phyloP scores from a whole-genome alignment of 495 filamentous ascomycete genomes.

The Amorphotheca resinae region DNA sequence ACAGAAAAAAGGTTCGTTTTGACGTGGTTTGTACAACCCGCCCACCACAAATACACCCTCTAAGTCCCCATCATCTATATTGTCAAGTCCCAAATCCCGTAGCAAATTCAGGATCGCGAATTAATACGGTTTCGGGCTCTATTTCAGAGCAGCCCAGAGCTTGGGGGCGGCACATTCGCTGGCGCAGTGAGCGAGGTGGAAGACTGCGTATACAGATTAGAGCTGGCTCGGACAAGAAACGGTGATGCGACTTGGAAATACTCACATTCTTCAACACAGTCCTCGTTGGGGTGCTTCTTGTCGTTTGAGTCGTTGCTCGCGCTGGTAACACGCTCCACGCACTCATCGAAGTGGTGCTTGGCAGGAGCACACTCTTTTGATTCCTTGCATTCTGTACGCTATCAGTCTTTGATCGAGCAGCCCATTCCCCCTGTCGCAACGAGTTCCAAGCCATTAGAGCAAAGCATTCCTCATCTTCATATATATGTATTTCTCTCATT shows the following conservation, averaged over 20 bases:
- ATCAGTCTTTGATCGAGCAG: constrained; percentile 7
- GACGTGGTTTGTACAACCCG: constrained; percentile 14
- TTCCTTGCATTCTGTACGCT: constrained; percentile 63
- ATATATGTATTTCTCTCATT: too few species aligned
- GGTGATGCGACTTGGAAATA: constrained; percentile 13
- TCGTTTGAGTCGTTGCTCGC: constrained; percentile 47
- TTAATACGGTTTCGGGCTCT: constrained; percentile 25
- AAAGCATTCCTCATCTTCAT: not conserved
- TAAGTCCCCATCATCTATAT: not conserved
- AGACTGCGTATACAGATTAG: constrained; percentile 48
- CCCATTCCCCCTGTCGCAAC: not conserved
- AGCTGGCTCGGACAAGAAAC: not conserved
- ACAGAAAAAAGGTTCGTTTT: constrained; percentile 12
- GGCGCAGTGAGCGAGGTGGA: constrained; percentile 94
- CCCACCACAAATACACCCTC: constrained; percentile 12
- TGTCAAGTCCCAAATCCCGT: too few species aligned
- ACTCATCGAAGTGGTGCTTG: constrained; percentile 98
- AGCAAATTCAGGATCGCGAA: not conserved
- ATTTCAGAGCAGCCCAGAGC: constrained; percentile 85
- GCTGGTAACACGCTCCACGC: constrained; percentile 79
- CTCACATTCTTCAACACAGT: constrained; percentile 99
- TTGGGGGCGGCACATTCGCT: constrained; percentile 86
- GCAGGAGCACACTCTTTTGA: constrained; percentile 70
- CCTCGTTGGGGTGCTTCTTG: constrained; percentile 53
- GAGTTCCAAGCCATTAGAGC: too few species aligned